Conservation (phyloP, 1,284 basidiomycete genomes). For the Apiotrichum veenhuisii region DNA sequence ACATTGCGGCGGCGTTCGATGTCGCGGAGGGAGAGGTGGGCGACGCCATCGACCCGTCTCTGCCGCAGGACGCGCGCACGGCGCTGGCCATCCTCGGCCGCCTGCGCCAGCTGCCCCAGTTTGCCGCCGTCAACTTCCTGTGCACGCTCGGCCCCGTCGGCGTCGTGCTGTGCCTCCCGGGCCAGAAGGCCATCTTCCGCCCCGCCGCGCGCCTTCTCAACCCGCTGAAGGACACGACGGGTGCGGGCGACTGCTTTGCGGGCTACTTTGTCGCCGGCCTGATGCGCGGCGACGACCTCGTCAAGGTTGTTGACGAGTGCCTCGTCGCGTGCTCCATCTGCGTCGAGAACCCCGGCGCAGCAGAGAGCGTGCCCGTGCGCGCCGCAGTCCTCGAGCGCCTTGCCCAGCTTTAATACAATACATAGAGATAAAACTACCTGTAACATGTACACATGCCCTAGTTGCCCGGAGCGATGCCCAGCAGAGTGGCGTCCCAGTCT, state of each 20-base stretch:
- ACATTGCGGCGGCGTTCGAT: slow-evolving; percentile 26
- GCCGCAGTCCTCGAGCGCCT: slow-evolving; percentile 2
- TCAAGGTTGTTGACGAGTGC: slow-evolving; percentile 4
- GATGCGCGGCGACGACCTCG: slow-evolving; percentile 26
- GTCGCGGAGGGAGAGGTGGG: not conserved
- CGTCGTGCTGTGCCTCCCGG: slow-evolving; percentile 32
- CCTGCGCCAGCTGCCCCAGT: slow-evolving; percentile 1
- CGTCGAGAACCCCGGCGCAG: slow-evolving; percentile 8
- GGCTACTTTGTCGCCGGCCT: slow-evolving; percentile 48
- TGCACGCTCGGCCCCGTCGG: slow-evolving; percentile 22
- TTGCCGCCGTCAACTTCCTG: not conserved
- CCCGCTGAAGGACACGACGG: slow-evolving; percentile 44
- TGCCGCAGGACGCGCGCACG: not conserved
- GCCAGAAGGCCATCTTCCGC: not conserved
- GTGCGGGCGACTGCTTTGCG: slow-evolving; percentile 50
- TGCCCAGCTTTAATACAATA: not conserved
- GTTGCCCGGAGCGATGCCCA: slow-evolving; percentile 8
- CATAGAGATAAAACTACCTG: not conserved
- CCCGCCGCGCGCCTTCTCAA: slow-evolving; percentile 36
- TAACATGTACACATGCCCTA: not conserved
- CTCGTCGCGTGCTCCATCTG: slow-evolving; percentile 10
- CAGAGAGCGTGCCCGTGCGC: slow-evolving; percentile 8
- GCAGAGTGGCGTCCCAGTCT: slow-evolving; percentile 12
- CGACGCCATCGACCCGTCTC: not conserved
- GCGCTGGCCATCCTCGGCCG: slow-evolving; percentile 7